Evolutionary conservation across 2,329 filamentous ascomycete genomes (phyloP).

Genomic region (Hypoxylon sp.): DNA sequence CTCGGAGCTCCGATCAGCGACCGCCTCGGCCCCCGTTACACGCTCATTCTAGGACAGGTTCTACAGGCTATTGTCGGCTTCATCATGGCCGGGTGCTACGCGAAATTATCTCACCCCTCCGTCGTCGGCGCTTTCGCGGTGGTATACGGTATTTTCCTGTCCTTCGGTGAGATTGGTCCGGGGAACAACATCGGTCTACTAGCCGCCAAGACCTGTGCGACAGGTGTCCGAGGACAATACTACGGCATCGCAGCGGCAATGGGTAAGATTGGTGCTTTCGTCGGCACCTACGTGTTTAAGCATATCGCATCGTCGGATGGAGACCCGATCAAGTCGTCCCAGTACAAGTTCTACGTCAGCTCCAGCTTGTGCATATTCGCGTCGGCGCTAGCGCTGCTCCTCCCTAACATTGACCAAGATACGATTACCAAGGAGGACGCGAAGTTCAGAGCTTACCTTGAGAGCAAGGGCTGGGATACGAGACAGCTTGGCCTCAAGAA

Average conservation of each 20-base stretch:
- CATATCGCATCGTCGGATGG: constrained; percentile 76
- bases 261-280: constrained; percentile 86
- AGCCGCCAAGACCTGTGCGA: constrained; percentile 89
- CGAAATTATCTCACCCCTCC: constrained; percentile 73
- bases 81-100: constrained; percentile 88
- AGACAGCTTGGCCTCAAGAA: constrained; percentile 64
- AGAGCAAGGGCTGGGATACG: constrained; percentile 82
- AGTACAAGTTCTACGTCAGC: constrained; percentile 93
- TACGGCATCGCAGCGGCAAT: constrained; percentile 80
- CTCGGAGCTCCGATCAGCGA: constrained; percentile 84
- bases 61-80: constrained; percentile 86
- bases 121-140: constrained; percentile 84
- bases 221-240: constrained; percentile 83
- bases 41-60: constrained; percentile 78
- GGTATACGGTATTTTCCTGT: constrained; percentile 83
- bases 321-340: constrained; percentile 72
- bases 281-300: constrained; percentile 87
- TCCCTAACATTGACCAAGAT: constrained; percentile 87
- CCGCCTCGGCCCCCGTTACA: constrained; percentile 82
- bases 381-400: constrained; percentile 74
- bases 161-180: constrained; percentile 84
- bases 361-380: constrained; percentile 82
- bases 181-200: constrained; percentile 93
- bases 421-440: constrained; percentile 85
- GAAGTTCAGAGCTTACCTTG: constrained; percentile 81